Base-by-base conservation (phyloP, 108 stramenopile species). In the Cyclostephanos tholiformis region DNA sequence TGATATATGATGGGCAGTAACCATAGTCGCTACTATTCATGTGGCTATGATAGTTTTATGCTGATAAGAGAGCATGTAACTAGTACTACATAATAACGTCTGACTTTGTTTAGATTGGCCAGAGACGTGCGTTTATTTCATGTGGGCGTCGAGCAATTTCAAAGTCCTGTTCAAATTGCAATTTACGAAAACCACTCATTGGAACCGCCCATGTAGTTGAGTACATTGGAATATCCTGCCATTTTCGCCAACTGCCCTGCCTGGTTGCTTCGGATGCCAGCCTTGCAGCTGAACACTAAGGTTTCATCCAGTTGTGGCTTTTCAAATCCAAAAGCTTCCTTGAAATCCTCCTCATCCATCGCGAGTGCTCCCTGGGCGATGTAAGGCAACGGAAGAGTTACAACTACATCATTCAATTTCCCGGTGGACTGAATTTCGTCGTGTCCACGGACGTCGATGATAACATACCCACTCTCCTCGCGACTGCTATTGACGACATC, bases 261-360 rank as follows among this genome's bases (percentile, higher is more conserved):
- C 41, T 84, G 71, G 10, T 72, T 59, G 64, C 83, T 84, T 41
- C 92, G 68, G 49, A 93, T 82, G 13, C 92, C 92, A 2, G 89
- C 85, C 43, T 79, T 86, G 65, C 92, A 93, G 12, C 89, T 66
- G 76, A 93, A 90, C 0, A 93, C 92, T 11, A 93, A 26, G 17
- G 92, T 87, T 41, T 86, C 88, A 60, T 93, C 92, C 12, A 79
- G 67, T 17, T 50, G 23, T 9, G 92, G 92, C 66, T 93, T 93
- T 1, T 66, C 75, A 78, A 93, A 93, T 30, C 87, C 86, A 84
- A 69, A 89, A 13, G 64, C 19, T 26, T 89, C 88, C 68, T 88
- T 81, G 79, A 93, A 93, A 50, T 89, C 89, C 12, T 88, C 88
- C n/a, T 86, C 85, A n/a, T 89, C 88, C 83, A 90, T 72, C 19